phyloP scores from a whole-genome alignment of 1,284 basidiomycete species.

The Ustilago curta region DNA sequence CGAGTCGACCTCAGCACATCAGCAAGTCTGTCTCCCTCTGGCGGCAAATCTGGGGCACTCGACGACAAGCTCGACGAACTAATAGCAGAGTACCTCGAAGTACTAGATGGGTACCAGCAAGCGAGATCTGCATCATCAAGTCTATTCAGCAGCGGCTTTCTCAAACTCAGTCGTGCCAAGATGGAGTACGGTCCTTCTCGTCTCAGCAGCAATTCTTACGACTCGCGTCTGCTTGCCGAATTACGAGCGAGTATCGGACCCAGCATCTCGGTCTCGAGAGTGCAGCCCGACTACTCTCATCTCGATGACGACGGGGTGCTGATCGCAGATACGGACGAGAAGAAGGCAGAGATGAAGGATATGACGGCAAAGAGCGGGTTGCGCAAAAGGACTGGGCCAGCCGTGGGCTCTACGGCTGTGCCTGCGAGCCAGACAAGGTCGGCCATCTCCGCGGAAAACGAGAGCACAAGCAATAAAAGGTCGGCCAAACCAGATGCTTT shows the following conservation, averaged over 20 bases:
- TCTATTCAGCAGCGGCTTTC: constrained; percentile 31
- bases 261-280: constrained; percentile 9
- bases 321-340: constrained; percentile 10
- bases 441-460: not conserved
- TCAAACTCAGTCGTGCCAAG: constrained; percentile 53
- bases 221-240: constrained; percentile 39
- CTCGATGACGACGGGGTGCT: constrained; percentile 12
- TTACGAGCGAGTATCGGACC: constrained; percentile 9
- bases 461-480: not conserved
- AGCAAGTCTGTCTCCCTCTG: not conserved
- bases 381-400: constrained; percentile 16
- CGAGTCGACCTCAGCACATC: not conserved
- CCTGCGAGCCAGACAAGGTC: not conserved
- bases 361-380: constrained; percentile 12
- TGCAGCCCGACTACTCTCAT: constrained; percentile 31
- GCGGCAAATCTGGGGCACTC: not conserved
- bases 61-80: constrained; percentile 31
- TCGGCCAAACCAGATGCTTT: constrained; percentile 28
- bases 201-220: constrained; percentile 48
- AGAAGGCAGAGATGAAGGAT: constrained; percentile 6
- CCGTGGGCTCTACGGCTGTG: not conserved
- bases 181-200: constrained; percentile 47
- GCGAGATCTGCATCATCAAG: constrained; percentile 5
- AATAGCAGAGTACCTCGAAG: constrained; percentile 47
- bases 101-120: constrained; percentile 47